phyloP scores from a whole-genome alignment of 805 yeast genomes.

The Teunomyces tritomae region DNA sequence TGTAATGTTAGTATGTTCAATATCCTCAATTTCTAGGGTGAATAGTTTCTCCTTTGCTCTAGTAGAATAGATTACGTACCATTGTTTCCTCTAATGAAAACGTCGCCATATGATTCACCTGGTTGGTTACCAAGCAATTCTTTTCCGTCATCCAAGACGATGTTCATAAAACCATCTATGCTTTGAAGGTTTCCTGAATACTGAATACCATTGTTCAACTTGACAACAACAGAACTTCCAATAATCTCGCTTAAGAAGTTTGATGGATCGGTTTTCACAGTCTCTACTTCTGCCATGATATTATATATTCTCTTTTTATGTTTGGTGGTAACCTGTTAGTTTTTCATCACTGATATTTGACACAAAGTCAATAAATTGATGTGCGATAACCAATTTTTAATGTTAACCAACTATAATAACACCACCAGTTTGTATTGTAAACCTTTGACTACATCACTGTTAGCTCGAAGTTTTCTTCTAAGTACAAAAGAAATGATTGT shows the following conservation, averaged over 20 bases:
- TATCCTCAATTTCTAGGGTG: not conserved
- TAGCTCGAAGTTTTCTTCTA: not conserved
- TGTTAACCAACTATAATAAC: too few species aligned
- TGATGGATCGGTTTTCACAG: slow-evolving; percentile 57
- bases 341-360: slow-evolving; percentile 1
- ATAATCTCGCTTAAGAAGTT: slow-evolving; percentile 74
- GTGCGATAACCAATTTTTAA: not conserved
- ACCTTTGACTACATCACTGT: too few species aligned
- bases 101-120: slow-evolving; percentile 62
- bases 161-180: slow-evolving; percentile 96
- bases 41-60: not conserved
- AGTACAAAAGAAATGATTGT: not conserved
- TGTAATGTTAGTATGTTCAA: slow-evolving; percentile 20
- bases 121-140: slow-evolving; percentile 57
- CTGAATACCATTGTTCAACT: slow-evolving; percentile 82
- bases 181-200: slow-evolving; percentile 71
- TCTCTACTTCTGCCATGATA: slow-evolving; percentile 6
- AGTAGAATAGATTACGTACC: slow-evolving; percentile 47
- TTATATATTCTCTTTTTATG: not conserved
- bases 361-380: not conserved
- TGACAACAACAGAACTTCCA: slow-evolving; percentile 78
- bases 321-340: not conserved
- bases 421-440: too few species aligned
- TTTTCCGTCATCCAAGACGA: slow-evolving; percentile 74
- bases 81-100: slow-evolving; percentile 83